Evolutionary conservation across 2,329 filamentous ascomycete species (phyloP), one percentile per base, ranked within the genome.

Genomic region (Westerdykella aurantiaca): DNA sequence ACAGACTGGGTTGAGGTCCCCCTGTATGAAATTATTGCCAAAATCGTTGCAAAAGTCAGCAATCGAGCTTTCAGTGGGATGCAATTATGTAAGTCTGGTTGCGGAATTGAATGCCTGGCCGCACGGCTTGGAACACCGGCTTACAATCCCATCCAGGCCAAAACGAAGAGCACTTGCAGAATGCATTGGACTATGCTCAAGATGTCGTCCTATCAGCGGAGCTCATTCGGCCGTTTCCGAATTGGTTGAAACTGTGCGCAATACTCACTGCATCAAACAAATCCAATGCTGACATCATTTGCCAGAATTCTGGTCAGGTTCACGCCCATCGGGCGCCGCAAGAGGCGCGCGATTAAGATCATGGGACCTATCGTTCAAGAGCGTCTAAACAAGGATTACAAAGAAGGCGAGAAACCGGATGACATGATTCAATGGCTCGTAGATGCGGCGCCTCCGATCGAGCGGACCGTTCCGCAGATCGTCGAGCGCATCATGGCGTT

Each of bases 121-220:
- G 31, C 14, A 13, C 31, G 7, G 12, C 4, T 14, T 33, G 31
- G 14, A 12, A 21, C 18, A 21, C 18, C 18, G 18, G 18, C 18
- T 21, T 21, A 21, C 18, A 21, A 21, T 21, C 18, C 18, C 22
- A 44, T 6, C 18, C 22, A 44, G 35, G 37, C 29, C 35, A 21
- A 22, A 39, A 44, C 25, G 29, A 39, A 39, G 29, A 44, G 29
- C 31, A 44, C 22, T 23, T 44, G 14, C 9, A 33, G 29, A 44
- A 44, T 18, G 42, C 42, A 33, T 34, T 23, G 6, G 42, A 39
- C 17, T 44, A 44, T 35, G 42, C 42, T n/a, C 42, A 44, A 39
- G 35, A n/a, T 34, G 42, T 44, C 10, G 25, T 44, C 29, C 9
- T 44, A 12, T 39, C 42, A n/a, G 21, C 42, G 2, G 42, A 44